Conservation (phyloP, 345 rosid genomes). For the Murraya paniculata region DNA sequence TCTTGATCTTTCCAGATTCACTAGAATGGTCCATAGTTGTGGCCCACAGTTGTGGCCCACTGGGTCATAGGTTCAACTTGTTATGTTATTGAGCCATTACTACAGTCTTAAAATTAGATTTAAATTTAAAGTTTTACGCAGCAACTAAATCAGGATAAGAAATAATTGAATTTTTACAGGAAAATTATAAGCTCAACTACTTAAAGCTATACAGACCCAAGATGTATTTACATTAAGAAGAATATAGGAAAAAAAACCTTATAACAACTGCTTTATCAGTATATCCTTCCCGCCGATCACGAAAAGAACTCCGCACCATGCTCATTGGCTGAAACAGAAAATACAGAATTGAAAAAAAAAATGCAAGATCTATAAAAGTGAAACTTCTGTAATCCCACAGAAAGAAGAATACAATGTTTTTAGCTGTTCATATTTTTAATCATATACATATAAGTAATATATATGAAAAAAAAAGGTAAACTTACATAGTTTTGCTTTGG, state of each 20-base stretch:
- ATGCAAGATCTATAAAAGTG: slow-evolving; percentile 14
- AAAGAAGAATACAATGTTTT: not conserved
- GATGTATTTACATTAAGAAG: not conserved
- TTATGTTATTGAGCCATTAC: not conserved
- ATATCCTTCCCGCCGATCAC: slow-evolving; percentile 81
- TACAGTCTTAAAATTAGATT: not conserved
- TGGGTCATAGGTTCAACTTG: not conserved
- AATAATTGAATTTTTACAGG: not conserved
- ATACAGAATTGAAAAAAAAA: slow-evolving; percentile 24
- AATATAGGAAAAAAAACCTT: slow-evolving; percentile 42
- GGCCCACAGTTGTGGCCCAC: too few species aligned
- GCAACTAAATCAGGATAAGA: not conserved
- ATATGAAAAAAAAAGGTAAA: not conserved
- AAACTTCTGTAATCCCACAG: not conserved
- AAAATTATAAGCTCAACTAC: not conserved
- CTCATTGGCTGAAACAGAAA: slow-evolving; percentile 78
- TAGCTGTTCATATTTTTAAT: not conserved
- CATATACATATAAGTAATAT: not conserved
- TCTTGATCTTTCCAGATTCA: not conserved
- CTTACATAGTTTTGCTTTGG: slow-evolving; percentile 95
- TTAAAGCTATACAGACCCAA: not conserved
- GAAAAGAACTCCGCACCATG: slow-evolving; percentile 72
- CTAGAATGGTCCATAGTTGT: not conserved
- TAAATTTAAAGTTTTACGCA: not conserved
- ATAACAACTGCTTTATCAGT: slow-evolving; percentile 82